These are phyloP conservation scores for Chlamydomonas schloesseri DNA, from an alignment of 139 green algal species.

Conservation along the genomic window DNA sequence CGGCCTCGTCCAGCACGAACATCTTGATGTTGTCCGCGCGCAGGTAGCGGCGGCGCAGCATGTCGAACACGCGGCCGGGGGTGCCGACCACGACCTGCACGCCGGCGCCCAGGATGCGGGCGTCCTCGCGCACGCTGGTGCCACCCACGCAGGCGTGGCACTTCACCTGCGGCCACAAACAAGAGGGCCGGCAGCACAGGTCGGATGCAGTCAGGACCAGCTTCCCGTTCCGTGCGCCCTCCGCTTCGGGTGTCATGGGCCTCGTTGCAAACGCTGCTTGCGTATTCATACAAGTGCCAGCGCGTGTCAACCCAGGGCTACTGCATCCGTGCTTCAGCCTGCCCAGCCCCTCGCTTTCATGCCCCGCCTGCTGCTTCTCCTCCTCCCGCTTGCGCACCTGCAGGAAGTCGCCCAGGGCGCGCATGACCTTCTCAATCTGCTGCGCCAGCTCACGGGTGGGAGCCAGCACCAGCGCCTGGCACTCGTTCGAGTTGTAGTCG, in stretches of 20 bases:
- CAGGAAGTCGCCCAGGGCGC: slow-evolving; percentile 98
- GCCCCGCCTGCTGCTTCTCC: too few relatives aligned
- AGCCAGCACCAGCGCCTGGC: slow-evolving; percentile 98
- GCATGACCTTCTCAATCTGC: slow-evolving; percentile 99
- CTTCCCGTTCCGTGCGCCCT: too few relatives aligned
- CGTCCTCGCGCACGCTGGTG: slow-evolving; percentile 97
- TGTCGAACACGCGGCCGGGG: slow-evolving; percentile 98
- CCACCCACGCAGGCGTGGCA: slow-evolving; percentile 99
- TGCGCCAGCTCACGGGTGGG: slow-evolving; percentile 99
- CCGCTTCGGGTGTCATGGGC: too few relatives aligned
- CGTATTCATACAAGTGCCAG: too few relatives aligned
- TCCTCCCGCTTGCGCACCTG: slow-evolving; percentile 41
- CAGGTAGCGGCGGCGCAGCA: slow-evolving; percentile 96
- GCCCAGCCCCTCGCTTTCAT: too few relatives aligned
- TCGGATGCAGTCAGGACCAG: too few relatives aligned
- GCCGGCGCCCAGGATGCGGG: slow-evolving; percentile 89
- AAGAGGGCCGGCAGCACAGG: too few relatives aligned
- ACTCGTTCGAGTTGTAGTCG: slow-evolving; percentile 95
- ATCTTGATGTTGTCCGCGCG: slow-evolving; percentile 91
- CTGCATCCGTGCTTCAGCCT: too few relatives aligned
- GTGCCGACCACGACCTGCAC: slow-evolving; percentile 97
- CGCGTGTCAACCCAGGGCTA: too few relatives aligned
- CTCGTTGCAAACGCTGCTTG: too few relatives aligned
- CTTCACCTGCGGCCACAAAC: slow-evolving; percentile 87
- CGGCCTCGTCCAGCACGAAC: slow-evolving; percentile 98